A percentile compares a stretch with the other conserved stretches of the same genome.
These are phyloP conservation scores for Paecilomyces sp. DNA, from an alignment of 2,329 filamentous ascomycete genomes.

Conservation along the genomic window DNA sequence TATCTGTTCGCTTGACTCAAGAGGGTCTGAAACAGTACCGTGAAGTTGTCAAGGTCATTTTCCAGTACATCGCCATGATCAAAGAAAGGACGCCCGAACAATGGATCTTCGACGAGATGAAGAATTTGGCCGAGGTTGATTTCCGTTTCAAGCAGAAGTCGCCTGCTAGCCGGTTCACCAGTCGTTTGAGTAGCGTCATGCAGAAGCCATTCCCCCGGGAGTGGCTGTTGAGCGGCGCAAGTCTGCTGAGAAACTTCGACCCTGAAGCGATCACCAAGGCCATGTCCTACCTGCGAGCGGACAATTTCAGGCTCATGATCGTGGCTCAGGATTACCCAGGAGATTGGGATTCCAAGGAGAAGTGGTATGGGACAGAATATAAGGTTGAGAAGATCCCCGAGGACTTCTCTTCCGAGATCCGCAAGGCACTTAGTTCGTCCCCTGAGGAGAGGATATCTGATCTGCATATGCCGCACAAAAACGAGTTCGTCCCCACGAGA, in stretches of 20 bases:
- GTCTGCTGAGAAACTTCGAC: conserved; percentile 72
- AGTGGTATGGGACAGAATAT: conserved; percentile 98
- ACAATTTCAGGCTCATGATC: conserved; percentile 82
- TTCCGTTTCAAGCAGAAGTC: conserved; percentile 95
- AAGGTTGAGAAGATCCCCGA: conserved; percentile 70
- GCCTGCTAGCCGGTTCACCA: conserved; percentile 82
- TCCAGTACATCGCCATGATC: conserved; percentile 86
- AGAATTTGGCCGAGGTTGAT: conserved; percentile 81
- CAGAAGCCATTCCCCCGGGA: conserved; percentile 82
- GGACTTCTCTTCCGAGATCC: conserved; percentile 66
- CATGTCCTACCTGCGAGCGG: conserved; percentile 67
- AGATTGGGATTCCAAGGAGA: conserved; percentile 79
- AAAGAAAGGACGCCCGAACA: conserved; percentile 72
- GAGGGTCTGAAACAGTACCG: conserved; percentile 77
- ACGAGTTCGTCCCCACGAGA: conserved; percentile 91
- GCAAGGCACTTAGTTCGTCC: conserved; percentile 53
- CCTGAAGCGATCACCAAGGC: conserved; percentile 66
- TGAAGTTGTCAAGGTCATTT: conserved; percentile 74
- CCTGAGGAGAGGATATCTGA: conserved; percentile 56
- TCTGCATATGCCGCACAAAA: conserved; percentile 82
- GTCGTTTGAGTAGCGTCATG: conserved; percentile 78
- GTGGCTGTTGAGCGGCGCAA: conserved; percentile 75
- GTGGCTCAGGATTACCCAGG: conserved; percentile 79
- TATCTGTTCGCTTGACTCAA: conserved; percentile 73
- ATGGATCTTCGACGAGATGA: conserved; percentile 93